Base-by-base conservation (phyloP, 805 yeast species). In the Yarrowia keelungensis region DNA sequence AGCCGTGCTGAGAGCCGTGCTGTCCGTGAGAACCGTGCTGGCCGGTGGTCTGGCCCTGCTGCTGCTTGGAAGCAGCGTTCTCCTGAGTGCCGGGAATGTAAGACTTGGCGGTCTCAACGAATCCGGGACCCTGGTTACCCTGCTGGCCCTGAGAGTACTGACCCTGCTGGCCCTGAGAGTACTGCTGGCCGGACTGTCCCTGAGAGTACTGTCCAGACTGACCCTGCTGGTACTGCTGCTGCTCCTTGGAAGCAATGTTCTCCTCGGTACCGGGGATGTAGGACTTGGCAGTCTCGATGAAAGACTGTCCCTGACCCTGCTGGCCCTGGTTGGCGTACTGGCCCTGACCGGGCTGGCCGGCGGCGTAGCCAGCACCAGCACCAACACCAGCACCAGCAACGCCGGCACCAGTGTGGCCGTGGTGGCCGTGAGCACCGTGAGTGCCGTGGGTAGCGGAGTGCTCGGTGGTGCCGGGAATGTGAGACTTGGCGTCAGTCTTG, bases 21-120 rank as follows among this genome's bases (percentile, higher is more conserved):
- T 26, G 32, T 2, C 35, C 50, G 35, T 22, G 32, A 19, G 32
- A 22, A 11, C 39, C 39, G 39, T 38, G 39, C 15, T 19, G 26
- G 22, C 39, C 39, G 39, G 49, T 16, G 46, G 16, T 26, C 49
- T 45, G 49, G 12, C 32, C 32, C 49, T 45, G 49, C 54, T 49
- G 16, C 54, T 50, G 56, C 65, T 59, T 59, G 35, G 65, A 59
- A n/a, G 65, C 65, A 12, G 42, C 51, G 51, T 59, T 12, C 35
- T 45, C 65, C 16, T 43, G 42, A n/a, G 65, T 59, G 41, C 65
- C 65, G 35, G 65, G 65, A 22, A 59, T 35, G 65, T 59, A 59
- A 3, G 65, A 59, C 65, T 59, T 59, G 51, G 65, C 65, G 11
- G 50, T 59, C 65, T 59, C 65, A 12, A 59, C 35, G 15, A 43